A percentile compares a stretch with the other conserved stretches of the same genome.
phyloP scores from a whole-genome alignment of 345 rosid species.

The Eucalyptus melliodora region DNA sequence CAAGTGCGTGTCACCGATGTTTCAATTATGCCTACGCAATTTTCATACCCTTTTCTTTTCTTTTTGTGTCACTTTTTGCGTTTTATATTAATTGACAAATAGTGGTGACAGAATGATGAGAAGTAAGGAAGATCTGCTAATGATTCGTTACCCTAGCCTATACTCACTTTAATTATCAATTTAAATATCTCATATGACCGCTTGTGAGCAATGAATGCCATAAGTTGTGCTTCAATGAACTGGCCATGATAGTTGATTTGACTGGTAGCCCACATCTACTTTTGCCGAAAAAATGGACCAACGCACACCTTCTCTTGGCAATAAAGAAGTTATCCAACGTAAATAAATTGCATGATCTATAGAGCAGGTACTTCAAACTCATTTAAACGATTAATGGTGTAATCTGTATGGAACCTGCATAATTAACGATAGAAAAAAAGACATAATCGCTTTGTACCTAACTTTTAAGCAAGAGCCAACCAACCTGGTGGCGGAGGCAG shows the following conservation, averaged over 20 bases:
- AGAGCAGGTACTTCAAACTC: background rate
- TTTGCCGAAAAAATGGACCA: background rate
- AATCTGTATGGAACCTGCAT: background rate
- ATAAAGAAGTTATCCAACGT: background rate
- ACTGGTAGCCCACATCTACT: background rate
- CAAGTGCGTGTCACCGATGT: background rate
- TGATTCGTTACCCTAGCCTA: background rate
- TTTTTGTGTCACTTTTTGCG: background rate
- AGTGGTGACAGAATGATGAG: background rate
- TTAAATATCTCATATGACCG: background rate
- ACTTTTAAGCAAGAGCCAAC: background rate
- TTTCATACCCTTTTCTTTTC: background rate
- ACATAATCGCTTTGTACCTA: background rate
- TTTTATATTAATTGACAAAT: background rate
- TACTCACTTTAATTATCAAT: background rate
- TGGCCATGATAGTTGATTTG: background rate
- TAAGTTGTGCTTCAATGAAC: background rate
- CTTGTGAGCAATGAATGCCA: background rate
- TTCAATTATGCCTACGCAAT: background rate
- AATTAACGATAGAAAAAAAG: background rate
- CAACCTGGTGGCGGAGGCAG: background rate
- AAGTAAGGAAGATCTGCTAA: background rate
- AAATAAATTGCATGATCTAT: background rate
- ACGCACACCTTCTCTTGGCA: background rate
- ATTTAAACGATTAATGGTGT: background rate